Percentiles rank a stretch among this genome's conserved stretches.
phyloP scores from a whole-genome alignment of 1,139 yeast genomes.

The Citeromyces siamensis region DNA sequence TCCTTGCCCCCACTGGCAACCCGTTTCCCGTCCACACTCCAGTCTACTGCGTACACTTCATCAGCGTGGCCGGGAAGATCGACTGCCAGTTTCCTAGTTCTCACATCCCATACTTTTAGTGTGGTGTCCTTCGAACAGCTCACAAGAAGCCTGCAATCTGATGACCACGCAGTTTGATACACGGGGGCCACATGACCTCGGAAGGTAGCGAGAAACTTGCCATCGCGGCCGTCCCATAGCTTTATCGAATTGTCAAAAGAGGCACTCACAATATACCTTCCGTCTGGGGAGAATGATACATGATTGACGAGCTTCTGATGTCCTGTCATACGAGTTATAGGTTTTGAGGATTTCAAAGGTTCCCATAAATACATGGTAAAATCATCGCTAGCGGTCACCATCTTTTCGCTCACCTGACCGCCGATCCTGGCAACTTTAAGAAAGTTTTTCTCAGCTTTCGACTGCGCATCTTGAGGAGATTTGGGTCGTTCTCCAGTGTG shows the following conservation, averaged over 20 bases:
- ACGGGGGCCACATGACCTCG: slow-evolving; percentile 98
- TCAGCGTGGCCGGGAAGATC: slow-evolving; percentile 95
- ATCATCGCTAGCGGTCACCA: slow-evolving; percentile 94
- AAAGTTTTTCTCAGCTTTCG: slow-evolving; percentile 51
- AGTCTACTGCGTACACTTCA: slow-evolving; percentile 94
- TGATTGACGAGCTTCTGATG: slow-evolving; percentile 95
- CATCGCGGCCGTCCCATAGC: slow-evolving; percentile 92
- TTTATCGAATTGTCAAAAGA: slow-evolving; percentile 93
- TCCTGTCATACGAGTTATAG: slow-evolving; percentile 89
- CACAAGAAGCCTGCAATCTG: slow-evolving; percentile 83
- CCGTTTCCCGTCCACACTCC: slow-evolving; percentile 91
- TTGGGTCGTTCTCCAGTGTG: slow-evolving; percentile 41
- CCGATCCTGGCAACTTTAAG: slow-evolving; percentile 68
- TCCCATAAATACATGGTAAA: slow-evolving; percentile 98
- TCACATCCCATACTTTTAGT: slow-evolving; percentile 91
- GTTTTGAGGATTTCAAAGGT: slow-evolving; percentile 69
- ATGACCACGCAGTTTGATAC: slow-evolving; percentile 98
- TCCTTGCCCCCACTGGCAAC: slow-evolving; percentile 98
- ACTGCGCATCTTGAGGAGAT: slow-evolving; percentile 41
- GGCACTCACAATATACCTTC: slow-evolving; percentile 80
- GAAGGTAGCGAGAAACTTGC: slow-evolving; percentile 79
- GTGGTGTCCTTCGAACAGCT: slow-evolving; percentile 97
- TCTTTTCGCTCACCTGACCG: slow-evolving; percentile 62
- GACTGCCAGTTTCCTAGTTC: slow-evolving; percentile 69
- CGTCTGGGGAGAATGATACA: slow-evolving; percentile 94